phyloP scores from a whole-genome alignment of 306 rosid genomes.

The Betula pendula region DNA sequence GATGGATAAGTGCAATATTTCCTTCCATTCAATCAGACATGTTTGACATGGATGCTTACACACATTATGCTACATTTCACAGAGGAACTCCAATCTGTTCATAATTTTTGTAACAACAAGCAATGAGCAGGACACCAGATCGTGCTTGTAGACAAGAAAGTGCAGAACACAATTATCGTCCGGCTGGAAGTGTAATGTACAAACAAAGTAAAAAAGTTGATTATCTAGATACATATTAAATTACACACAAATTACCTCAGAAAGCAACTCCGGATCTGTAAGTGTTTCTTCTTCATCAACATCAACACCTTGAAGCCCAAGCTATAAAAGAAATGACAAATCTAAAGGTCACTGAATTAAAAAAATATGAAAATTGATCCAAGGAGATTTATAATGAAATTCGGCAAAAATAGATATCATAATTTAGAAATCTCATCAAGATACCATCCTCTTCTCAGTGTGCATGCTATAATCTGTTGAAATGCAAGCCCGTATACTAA shows the following conservation, averaged over 20 bases:
- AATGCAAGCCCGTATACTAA: neutral
- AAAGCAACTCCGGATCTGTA: slow-evolving; percentile 64
- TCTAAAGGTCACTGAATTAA: slow-evolving; percentile 15
- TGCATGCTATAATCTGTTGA: neutral
- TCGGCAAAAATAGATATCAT: neutral
- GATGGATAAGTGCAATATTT: neutral
- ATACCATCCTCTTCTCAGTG: neutral
- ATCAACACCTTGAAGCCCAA: slow-evolving; percentile 75
- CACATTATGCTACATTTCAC: neutral
- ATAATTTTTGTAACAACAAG: neutral
- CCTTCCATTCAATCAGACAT: neutral
- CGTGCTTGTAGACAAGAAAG: neutral
- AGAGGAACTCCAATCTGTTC: neutral
- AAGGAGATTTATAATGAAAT: neutral
- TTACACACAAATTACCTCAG: slow-evolving; percentile 62
- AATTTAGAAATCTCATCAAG: neutral
- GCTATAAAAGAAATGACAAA: slow-evolving; percentile 39
- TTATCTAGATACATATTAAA: slow-evolving; percentile 3
- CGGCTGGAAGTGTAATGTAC: neutral
- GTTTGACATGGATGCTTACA: neutral
- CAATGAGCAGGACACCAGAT: neutral
- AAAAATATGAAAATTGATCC: neutral
- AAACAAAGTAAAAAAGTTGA: neutral
- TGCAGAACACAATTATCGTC: neutral
- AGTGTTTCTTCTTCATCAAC: slow-evolving; percentile 85